A percentile compares a stretch with the other conserved stretches of the same genome.
Evolutionary conservation across 1,284 basidiomycete genomes (phyloP).

Genomic region (Athelia psychrophila): DNA sequence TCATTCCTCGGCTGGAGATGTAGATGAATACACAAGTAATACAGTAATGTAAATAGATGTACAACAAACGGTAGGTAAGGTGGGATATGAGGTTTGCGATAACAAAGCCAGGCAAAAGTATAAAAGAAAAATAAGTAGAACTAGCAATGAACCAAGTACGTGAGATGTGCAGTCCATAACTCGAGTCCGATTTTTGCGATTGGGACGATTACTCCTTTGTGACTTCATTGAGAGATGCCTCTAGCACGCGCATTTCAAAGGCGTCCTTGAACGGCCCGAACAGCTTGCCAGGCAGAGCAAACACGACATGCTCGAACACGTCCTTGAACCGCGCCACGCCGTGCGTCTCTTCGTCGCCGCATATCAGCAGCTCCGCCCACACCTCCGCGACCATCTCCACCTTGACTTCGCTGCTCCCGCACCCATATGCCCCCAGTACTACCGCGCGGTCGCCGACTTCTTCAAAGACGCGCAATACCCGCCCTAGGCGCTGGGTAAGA

Average conservation of each 20-base stretch:
- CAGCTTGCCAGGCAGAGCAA: conserved; percentile 35
- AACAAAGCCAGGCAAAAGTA: too few species aligned
- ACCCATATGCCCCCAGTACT: conserved; percentile 72
- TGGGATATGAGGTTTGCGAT: too few species aligned
- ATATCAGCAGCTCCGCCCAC: conserved; percentile 58
- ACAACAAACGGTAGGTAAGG: too few species aligned
- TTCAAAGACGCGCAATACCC: conserved; percentile 63
- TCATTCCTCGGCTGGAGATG: too few species aligned
- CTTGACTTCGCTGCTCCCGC: conserved; percentile 66
- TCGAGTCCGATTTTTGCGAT: too few species aligned
- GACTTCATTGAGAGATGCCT: not conserved
- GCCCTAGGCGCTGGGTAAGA: conserved; percentile 69
- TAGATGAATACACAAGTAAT: too few species aligned
- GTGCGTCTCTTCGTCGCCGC: conserved; percentile 26
- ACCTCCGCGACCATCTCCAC: conserved; percentile 51
- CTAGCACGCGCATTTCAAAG: not conserved
- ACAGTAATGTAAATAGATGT: too few species aligned
- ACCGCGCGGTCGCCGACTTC: conserved; percentile 50
- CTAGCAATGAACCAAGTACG: too few species aligned
- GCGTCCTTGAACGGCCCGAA: not conserved
- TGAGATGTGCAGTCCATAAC: too few species aligned
- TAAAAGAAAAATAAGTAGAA: too few species aligned
- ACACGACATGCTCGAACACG: conserved; percentile 42
- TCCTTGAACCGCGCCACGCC: conserved; percentile 33
- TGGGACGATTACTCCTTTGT: not conserved